phyloP scores from a whole-genome alignment of 306 rosid genomes.

The Vicia sativa region DNA sequence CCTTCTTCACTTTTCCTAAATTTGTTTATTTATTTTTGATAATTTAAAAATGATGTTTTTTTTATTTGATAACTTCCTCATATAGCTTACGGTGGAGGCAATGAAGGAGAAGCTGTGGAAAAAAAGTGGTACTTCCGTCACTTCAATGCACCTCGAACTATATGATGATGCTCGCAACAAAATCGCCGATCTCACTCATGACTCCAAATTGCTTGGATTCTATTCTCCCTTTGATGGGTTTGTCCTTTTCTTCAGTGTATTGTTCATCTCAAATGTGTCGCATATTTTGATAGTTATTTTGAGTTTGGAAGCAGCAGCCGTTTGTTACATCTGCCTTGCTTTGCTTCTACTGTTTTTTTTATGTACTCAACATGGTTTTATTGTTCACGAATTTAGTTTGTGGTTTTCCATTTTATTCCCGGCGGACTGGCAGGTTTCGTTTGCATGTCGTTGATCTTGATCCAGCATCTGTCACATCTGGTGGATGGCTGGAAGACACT shows the following conservation, averaged over 20 bases:
- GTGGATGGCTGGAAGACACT: slow-evolving; percentile 98
- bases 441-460: slow-evolving; percentile 81
- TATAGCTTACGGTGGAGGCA: slow-evolving; percentile 63
- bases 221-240: slow-evolving; percentile 89
- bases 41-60: background rate
- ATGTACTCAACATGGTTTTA: slow-evolving; percentile 4
- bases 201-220: slow-evolving; percentile 68
- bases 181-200: slow-evolving; percentile 61
- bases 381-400: slow-evolving; percentile 13
- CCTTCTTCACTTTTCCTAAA: background rate
- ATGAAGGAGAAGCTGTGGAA: slow-evolving; percentile 84
- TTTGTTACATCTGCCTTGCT: background rate
- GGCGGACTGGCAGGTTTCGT: slow-evolving; percentile 58
- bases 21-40: background rate
- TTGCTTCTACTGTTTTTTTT: slow-evolving; percentile 8
- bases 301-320: slow-evolving; percentile 2
- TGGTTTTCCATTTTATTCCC: slow-evolving; percentile 22
- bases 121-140: slow-evolving; percentile 77
- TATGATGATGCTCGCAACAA: slow-evolving; percentile 66
- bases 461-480: slow-evolving; percentile 84
- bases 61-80: slow-evolving; percentile 1
- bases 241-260: background rate
- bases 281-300: background rate
- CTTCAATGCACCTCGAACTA: slow-evolving; percentile 75
- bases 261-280: no score